Evolutionary conservation across 805 yeast genomes (phyloP), one percentile per base, ranked within the genome.

Genomic region (Wickerhamiella nectarea): DNA sequence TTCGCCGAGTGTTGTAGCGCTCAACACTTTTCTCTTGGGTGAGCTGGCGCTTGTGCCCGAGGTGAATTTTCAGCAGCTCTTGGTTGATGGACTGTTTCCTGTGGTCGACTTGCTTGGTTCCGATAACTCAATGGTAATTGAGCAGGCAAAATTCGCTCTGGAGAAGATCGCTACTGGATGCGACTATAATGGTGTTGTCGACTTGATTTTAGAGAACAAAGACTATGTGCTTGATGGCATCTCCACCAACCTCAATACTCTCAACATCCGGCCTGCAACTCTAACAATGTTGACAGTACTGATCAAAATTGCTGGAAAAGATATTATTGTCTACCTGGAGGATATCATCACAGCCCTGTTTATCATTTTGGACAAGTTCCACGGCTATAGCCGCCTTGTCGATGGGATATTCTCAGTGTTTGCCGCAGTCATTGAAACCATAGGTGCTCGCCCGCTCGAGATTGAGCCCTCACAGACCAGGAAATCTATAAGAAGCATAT

Each of bases 151-250:
- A 49, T 48, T 56, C 1, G 74, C 84, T 1, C 62, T 75, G 3
- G 46, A 63, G 15, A 63, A 72, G 2, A 62, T 87, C 4, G 72
- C 83, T 0, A 50, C 59, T 8, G 57, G 65, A 4, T 62, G 76
- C 10, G 80, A 78, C 47, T 60, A 60, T 42, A 58, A 61, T 12
- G 74, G 84, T 0, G 59, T 87, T 2, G 64, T 64, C 26, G 59
- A 60, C 2, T 56, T 89, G 46, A 66, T 91, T 1, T 53, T 38
- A 6, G 18, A 24, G 19, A 89, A 86, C 56, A 69, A 76, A 45
- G 95, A 89, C 53, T 87, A 87, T 55, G 60, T 89, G 15, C 64
- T 86, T 12, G 96, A 91, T 56, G 64, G 85, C 0, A 64, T 86
- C n/a, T 79, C 94, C 2, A 60, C 76, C 22, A 73, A 71, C 48